A percentile compares a stretch with the other conserved stretches of the same genome.
Conservation (phyloP, 495 filamentous ascomycete species). For the Emericellopsis terricola region DNA sequence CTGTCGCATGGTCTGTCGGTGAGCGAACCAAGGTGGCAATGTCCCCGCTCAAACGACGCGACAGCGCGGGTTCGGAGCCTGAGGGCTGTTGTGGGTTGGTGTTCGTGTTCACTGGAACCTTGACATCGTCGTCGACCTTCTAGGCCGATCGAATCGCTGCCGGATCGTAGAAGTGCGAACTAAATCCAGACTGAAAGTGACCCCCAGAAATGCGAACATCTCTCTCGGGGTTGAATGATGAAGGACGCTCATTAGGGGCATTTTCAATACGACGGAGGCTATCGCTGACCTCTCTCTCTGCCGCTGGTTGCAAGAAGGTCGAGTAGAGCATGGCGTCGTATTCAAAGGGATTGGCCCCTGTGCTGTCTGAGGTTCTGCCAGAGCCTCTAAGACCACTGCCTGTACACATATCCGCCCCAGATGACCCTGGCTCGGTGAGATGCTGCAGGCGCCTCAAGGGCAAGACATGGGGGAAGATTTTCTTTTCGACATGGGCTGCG, state of each 20-base stretch:
- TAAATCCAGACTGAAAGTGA: too few relatives aligned
- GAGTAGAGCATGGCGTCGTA: constrained; percentile 10
- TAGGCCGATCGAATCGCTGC: constrained; percentile 1
- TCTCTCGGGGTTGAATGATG: constrained; percentile 4
- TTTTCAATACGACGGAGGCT: too few relatives aligned
- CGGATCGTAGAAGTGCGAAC: constrained; percentile 2
- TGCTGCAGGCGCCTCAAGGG: too few relatives aligned
- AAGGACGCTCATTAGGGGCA: too few relatives aligned
- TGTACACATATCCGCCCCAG: too few relatives aligned
- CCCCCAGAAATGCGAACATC: too few relatives aligned
- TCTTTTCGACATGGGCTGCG: too few relatives aligned
- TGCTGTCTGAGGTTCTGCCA: constrained; percentile 5
- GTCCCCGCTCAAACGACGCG: not conserved
- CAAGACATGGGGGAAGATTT: too few relatives aligned
- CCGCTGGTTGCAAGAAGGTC: constrained; percentile 8
- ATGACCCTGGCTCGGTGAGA: too few relatives aligned
- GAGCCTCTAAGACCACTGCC: too few relatives aligned
- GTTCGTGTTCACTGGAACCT: constrained; percentile 1
- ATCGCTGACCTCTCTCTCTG: constrained; percentile 15
- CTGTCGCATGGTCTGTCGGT: not conserved
- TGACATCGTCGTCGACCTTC: constrained; percentile 2
- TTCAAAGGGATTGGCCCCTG: constrained; percentile 15
- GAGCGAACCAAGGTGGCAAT: not conserved
- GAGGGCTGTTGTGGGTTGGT: too few relatives aligned
- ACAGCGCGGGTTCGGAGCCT: not conserved